phyloP scores from a whole-genome alignment of 2,329 filamentous ascomycete genomes.

The Pseudogymnoascus sp. region DNA sequence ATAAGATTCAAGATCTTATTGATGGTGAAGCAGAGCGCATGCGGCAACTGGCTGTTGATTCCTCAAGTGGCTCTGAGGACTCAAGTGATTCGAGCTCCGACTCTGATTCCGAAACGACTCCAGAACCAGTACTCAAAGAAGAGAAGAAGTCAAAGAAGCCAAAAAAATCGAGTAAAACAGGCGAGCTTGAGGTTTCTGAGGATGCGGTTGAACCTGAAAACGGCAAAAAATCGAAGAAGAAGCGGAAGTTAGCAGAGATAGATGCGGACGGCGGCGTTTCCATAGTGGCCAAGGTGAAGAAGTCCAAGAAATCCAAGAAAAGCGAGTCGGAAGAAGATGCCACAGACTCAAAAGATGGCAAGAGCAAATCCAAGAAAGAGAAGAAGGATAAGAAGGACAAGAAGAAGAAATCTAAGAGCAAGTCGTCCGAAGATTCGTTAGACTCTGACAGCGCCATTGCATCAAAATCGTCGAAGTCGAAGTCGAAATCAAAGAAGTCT shows the following conservation, averaged over 20 bases:
- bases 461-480: constrained; percentile 9
- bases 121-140: constrained; percentile 15
- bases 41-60: constrained; percentile 19
- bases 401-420: constrained; percentile 31
- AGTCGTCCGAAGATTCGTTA: constrained; percentile 24
- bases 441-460: constrained; percentile 19
- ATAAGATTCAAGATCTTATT: constrained; percentile 44
- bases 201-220: constrained; percentile 1
- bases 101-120: constrained; percentile 9
- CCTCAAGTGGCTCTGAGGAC: constrained; percentile 14
- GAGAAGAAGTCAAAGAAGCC: constrained; percentile 18
- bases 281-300: constrained; percentile 24
- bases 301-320: constrained; percentile 29
- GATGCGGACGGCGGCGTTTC: constrained; percentile 23
- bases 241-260: constrained; percentile 40
- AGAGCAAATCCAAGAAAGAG: constrained; percentile 31
- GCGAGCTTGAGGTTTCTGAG: constrained; percentile 24
- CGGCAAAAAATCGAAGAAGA: constrained; percentile 30
- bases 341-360: constrained; percentile 32
- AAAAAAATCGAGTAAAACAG: constrained; percentile 20
- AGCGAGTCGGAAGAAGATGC: constrained; percentile 14
- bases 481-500: constrained; percentile 20
- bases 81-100: constrained; percentile 13
- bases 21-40: constrained; percentile 30
- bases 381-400: constrained; percentile 43